Percentiles rank a stretch among this genome's conserved stretches.
These are phyloP conservation scores for Vigna hirtella DNA, from an alignment of 306 rosid species.

Conservation along the genomic window DNA sequence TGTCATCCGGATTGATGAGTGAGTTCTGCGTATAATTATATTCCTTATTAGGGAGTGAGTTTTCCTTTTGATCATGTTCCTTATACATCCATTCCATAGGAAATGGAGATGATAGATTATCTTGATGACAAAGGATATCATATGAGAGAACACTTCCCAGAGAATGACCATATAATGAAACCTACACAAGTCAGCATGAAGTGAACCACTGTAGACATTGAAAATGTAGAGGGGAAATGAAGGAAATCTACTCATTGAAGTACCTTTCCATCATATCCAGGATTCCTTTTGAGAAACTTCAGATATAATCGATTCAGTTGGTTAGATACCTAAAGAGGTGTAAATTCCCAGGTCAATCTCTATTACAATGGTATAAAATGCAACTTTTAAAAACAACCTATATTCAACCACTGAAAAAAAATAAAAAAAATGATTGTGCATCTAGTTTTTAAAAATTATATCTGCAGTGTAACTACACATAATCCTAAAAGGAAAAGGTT, in stretches of 20 bases:
- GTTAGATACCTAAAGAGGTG: conserved; percentile 77
- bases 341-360: conserved; percentile 38
- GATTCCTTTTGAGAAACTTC: conserved; percentile 92
- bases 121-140: conserved; percentile 98
- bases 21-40: conserved; percentile 48
- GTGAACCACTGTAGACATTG: conserved; percentile 33
- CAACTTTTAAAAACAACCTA: conserved; percentile 24
- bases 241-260: conserved; percentile 34
- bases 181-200: conserved; percentile 52
- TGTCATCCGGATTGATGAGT: conserved; percentile 54
- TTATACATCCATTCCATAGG: conserved; percentile 78
- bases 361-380: conserved; percentile 21
- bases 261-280: conserved; percentile 96
- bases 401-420: conserved; percentile 16
- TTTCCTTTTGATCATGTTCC: conserved; percentile 54
- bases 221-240: conserved; percentile 19
- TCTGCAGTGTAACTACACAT: conserved; percentile 1
- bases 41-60: conserved; percentile 46
- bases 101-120: conserved; percentile 74
- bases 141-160: conserved; percentile 98
- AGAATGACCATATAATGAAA: conserved; percentile 96
- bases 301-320: conserved; percentile 84
- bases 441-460: conserved; percentile 21
- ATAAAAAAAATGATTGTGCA: conserved; percentile 2
- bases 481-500: conserved; percentile 38